Percentiles rank a stretch among this genome's conserved stretches.
Evolutionary conservation across 306 rosid species (phyloP).

Genomic region (Rosa rugosa): DNA sequence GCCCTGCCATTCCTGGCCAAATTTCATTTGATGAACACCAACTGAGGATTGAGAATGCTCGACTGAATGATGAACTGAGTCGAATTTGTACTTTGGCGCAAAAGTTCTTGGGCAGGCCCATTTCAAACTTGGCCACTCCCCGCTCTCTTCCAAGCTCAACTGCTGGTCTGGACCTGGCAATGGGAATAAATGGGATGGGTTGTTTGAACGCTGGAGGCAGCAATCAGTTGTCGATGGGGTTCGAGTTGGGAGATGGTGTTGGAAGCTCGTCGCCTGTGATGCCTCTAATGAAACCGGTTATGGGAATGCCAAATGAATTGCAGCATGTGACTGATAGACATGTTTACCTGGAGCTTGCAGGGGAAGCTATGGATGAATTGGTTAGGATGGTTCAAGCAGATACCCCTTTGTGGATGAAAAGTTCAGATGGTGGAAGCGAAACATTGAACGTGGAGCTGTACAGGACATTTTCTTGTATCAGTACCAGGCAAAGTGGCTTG

Average conservation of each 20-base stretch:
- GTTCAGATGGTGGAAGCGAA: constrained; percentile 49
- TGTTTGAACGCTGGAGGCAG: constrained; percentile 35
- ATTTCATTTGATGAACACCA: constrained; percentile 80
- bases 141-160: constrained; percentile 33
- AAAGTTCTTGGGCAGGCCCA: constrained; percentile 67
- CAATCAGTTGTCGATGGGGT: constrained; percentile 49
- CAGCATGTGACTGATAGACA: constrained; percentile 39
- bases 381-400: constrained; percentile 63
- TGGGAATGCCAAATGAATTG: constrained; percentile 42
- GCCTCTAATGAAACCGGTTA: constrained; percentile 32
- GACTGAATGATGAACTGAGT: constrained; percentile 65
- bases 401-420: constrained; percentile 67
- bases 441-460: constrained; percentile 69
- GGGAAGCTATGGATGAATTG: constrained; percentile 77
- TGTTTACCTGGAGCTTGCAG: constrained; percentile 52
- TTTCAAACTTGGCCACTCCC: constrained; percentile 46
- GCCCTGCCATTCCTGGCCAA: constrained; percentile 78
- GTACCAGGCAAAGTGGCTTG: constrained; percentile 43
- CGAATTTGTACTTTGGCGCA: constrained; percentile 52
- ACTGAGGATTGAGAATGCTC: constrained; percentile 72
- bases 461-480: constrained; percentile 40
- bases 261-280: constrained; percentile 32
- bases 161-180: constrained; percentile 57
- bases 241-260: constrained; percentile 57
- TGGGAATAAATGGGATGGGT: constrained; percentile 63